A percentile compares a stretch with the other conserved stretches of the same genome.
Conservation (phyloP, 1,139 yeast genomes). For the Debaryomyces psychrophilus region DNA sequence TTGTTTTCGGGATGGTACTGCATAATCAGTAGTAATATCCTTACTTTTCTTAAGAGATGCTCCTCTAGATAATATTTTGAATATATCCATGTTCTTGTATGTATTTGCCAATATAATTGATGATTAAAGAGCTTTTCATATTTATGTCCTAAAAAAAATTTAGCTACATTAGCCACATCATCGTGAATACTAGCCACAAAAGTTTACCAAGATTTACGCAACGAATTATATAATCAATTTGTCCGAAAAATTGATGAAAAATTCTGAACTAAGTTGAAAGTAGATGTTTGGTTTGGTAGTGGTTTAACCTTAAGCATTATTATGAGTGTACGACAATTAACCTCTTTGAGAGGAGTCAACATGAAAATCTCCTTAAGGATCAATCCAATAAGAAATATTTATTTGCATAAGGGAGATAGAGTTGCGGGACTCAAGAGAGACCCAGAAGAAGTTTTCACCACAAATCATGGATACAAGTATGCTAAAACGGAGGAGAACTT, state of each 20-base stretch:
- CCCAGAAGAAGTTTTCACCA: constrained; percentile 64
- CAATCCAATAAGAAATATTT: constrained; percentile 22
- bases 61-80: constrained; percentile 82
- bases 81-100: constrained; percentile 73
- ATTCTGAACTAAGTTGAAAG: neutral
- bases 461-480: constrained; percentile 62
- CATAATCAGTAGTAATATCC: constrained; percentile 45
- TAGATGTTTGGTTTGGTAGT: neutral
- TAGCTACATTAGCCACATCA: constrained; percentile 9
- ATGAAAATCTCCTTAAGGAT: constrained; percentile 5
- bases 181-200: constrained; percentile 10
- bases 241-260: constrained; percentile 10
- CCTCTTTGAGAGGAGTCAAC: constrained; percentile 3
- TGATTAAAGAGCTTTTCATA: constrained; percentile 1
- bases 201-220: neutral
- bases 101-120: neutral
- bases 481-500: constrained; percentile 56
- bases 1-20: constrained; percentile 38
- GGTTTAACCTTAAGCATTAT: neutral
- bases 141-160: constrained; percentile 7
- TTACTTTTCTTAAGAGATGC: constrained; percentile 69
- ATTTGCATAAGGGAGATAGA: constrained; percentile 60
- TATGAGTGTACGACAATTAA: constrained; percentile 22
- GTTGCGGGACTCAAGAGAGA: constrained; percentile 77
- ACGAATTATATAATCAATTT: constrained; percentile 8